Conservation (phyloP, 2,329 filamentous ascomycete species). For the Gaeumannomyces sp. region DNA sequence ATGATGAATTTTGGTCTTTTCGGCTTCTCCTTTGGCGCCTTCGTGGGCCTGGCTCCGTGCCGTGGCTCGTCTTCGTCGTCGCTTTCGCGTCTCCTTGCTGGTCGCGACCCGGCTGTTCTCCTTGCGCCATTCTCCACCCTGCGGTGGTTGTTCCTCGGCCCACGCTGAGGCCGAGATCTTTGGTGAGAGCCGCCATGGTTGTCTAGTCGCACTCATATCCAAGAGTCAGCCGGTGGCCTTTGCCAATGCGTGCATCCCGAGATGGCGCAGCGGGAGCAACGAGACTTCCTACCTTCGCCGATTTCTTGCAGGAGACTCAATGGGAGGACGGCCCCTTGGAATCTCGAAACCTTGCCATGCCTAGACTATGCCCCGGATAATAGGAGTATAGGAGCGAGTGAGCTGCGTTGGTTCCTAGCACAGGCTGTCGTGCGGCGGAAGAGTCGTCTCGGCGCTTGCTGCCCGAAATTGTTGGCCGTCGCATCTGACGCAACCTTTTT, state of each 20-base stretch:
- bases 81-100: background rate
- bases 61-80: background rate
- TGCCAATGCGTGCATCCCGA: background rate
- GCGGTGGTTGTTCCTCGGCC: constrained; percentile 56
- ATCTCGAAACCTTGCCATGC: constrained; percentile 13
- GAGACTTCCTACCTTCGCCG: constrained; percentile 19
- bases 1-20: background rate
- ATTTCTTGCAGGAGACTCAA: constrained; percentile 38
- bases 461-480: background rate
- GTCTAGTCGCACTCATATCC: background rate
- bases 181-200: background rate
- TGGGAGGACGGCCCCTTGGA: constrained; percentile 36
- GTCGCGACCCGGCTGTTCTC: background rate
- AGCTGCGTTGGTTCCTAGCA: background rate
- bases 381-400: no score
- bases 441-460: background rate
- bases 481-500: background rate
- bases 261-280: no score
- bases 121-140: constrained; percentile 55
- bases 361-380: constrained; percentile 8
- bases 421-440: background rate
- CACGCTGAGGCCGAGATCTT: background rate
- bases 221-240: background rate
- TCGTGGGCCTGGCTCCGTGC: background rate
- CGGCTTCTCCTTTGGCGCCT: background rate